Percentiles rank a stretch among this genome's conserved stretches.
phyloP scores from a whole-genome alignment of 495 filamentous ascomycete genomes.

The Talaromyces ruber region DNA sequence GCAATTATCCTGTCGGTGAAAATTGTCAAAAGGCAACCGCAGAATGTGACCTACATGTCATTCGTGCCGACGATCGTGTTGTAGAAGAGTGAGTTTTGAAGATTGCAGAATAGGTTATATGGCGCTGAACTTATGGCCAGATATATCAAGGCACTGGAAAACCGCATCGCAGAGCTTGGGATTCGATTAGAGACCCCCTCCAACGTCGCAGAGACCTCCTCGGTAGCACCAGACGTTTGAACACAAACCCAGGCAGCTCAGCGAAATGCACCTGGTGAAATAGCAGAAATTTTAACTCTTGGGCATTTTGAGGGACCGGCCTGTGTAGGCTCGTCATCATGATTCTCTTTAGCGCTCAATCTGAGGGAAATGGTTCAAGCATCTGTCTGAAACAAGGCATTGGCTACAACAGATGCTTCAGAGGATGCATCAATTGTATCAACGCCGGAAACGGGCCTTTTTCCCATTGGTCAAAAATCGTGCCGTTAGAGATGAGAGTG shows the following conservation, averaged over 20 bases:
- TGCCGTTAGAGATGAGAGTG: neutral
- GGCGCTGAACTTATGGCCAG: neutral
- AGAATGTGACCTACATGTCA: neutral
- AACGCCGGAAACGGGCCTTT: constrained; percentile 11
- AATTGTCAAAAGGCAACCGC: neutral
- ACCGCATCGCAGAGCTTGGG: neutral
- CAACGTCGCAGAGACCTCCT: neutral
- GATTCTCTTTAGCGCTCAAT: constrained; percentile 25
- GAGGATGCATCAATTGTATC: neutral
- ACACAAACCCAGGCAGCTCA: neutral
- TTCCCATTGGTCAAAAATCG: no score
- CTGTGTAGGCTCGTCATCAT: constrained; percentile 31
- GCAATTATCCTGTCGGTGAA: neutral
- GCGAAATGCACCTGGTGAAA: neutral
- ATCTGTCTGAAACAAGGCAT: constrained; percentile 23
- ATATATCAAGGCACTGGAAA: neutral
- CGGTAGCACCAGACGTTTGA: neutral
- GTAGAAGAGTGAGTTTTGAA: neutral
- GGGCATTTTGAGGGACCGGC: constrained; percentile 14
- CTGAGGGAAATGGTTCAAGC: constrained; percentile 27
- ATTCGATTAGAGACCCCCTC: neutral
- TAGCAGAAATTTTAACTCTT: constrained; percentile 19
- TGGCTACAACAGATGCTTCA: constrained; percentile 8
- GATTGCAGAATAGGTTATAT: neutral
- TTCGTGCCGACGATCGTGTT: neutral